A percentile compares a stretch with the other conserved stretches of the same genome.
Conservation (phyloP, 2,329 filamentous ascomycete species). For the Podosphaera fusca region DNA sequence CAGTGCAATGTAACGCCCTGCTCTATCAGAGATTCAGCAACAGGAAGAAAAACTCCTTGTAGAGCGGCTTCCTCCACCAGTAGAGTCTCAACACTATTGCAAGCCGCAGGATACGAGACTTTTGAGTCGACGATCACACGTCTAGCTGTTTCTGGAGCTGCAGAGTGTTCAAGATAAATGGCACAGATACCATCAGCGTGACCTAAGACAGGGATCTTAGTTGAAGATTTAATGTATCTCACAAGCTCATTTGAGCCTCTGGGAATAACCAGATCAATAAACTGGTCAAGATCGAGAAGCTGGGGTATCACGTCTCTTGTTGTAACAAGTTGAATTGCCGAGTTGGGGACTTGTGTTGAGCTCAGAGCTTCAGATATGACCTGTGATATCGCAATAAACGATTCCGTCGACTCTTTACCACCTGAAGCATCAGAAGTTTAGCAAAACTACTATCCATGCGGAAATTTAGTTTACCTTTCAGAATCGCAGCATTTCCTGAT, state of each 20-base stretch:
- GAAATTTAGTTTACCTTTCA: conserved; percentile 41
- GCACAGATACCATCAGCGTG: conserved; percentile 88
- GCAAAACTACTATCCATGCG: background rate
- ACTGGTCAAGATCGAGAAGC: conserved; percentile 62
- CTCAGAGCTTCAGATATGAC: conserved; percentile 62
- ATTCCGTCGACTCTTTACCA: conserved; percentile 85
- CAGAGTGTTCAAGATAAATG: conserved; percentile 62
- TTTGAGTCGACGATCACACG: conserved; percentile 77
- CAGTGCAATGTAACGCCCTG: conserved; percentile 69
- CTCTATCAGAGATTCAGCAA: conserved; percentile 49
- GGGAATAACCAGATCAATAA: conserved; percentile 89
- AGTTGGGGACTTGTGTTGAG: conserved; percentile 53
- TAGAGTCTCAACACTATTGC: conserved; percentile 83
- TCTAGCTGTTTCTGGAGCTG: conserved; percentile 46
- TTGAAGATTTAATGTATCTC: conserved; percentile 65
- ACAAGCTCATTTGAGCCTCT: conserved; percentile 24
- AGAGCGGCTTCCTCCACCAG: conserved; percentile 58
- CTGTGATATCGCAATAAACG: conserved; percentile 75
- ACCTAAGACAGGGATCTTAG: conserved; percentile 84
- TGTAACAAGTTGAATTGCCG: conserved; percentile 79
- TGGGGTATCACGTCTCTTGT: conserved; percentile 77
- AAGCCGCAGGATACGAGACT: conserved; percentile 82
- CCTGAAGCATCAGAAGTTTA: conserved; percentile 22
- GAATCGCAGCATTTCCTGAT: conserved; percentile 85
- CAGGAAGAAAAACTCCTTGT: conserved; percentile 38